Evolutionary conservation across 2,329 filamentous ascomycete species (phyloP).

Genomic region (Rugonectria rugulosa): DNA sequence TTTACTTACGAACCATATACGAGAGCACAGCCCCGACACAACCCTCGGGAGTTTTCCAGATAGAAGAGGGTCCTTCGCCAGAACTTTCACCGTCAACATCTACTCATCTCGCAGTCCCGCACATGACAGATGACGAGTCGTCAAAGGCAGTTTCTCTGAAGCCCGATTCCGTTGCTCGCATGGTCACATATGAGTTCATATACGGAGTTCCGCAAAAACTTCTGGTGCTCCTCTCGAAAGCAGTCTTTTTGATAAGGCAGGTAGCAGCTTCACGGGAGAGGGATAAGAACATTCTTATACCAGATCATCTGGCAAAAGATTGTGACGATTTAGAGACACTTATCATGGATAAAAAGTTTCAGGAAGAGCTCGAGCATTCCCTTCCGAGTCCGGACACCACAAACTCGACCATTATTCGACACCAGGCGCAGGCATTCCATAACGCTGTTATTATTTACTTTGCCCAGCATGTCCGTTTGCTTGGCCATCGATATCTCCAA

Average conservation of each 20-base stretch:
- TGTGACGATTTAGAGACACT: constrained; percentile 21
- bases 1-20: constrained; percentile 35
- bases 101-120: not conserved
- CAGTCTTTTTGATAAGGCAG: constrained; percentile 8
- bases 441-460: constrained; percentile 40
- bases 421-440: constrained; percentile 32
- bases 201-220: constrained; percentile 17
- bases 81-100: not conserved
- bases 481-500: constrained; percentile 30
- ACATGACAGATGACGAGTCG: constrained; percentile 2
- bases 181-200: constrained; percentile 17
- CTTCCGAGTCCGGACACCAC: constrained; percentile 2
- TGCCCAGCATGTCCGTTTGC: constrained; percentile 28
- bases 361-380: constrained; percentile 7
- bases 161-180: constrained; percentile 11
- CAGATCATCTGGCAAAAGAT: constrained; percentile 6
- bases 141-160: not conserved
- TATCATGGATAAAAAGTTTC: constrained; percentile 19
- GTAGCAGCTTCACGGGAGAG: not conserved
- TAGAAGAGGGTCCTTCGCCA: not conserved
- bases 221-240: constrained; percentile 8
- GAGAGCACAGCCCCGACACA: constrained; percentile 29
- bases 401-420: constrained; percentile 18
- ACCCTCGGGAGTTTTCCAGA: not conserved
- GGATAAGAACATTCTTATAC: not conserved